A percentile compares a stretch with the other conserved stretches of the same genome.
Conservation (phyloP, 495 filamentous ascomycete species). For the Pyronema omphalodes region DNA sequence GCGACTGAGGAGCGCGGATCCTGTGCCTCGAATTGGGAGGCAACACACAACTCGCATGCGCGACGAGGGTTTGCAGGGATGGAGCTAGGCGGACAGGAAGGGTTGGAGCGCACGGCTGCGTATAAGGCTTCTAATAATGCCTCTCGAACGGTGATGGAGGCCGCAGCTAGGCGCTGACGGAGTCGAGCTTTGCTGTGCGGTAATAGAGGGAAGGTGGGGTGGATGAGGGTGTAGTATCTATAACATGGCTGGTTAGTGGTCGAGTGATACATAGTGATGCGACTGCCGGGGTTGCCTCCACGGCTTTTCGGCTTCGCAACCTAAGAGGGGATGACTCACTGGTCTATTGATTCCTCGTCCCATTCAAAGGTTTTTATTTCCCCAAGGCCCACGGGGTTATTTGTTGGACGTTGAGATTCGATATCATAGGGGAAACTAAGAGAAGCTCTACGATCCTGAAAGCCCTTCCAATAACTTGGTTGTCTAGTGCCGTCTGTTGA, state of each 20-base stretch:
- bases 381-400: background rate
- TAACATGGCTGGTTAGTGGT: background rate
- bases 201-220: slow-evolving; percentile 57
- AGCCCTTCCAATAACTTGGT: slow-evolving; percentile 21
- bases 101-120: slow-evolving; percentile 38
- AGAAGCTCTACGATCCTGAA: slow-evolving; percentile 18
- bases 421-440: slow-evolving; percentile 21
- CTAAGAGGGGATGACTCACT: slow-evolving; percentile 12
- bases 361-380: slow-evolving; percentile 21
- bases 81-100: slow-evolving; percentile 27
- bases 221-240: slow-evolving; percentile 54
- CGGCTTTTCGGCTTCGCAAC: no score
- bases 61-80: slow-evolving; percentile 27
- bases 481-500: slow-evolving; percentile 16
- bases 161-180: slow-evolving; percentile 40
- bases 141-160: slow-evolving; percentile 42
- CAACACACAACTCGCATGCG: slow-evolving; percentile 32
- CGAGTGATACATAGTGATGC: background rate
- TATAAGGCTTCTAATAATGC: slow-evolving; percentile 56
- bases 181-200: slow-evolving; percentile 46
- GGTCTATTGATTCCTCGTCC: slow-evolving; percentile 23
- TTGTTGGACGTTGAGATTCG: background rate
- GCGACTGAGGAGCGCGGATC: slow-evolving; percentile 27
- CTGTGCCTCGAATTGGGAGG: slow-evolving; percentile 35
- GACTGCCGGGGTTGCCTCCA: no score